phyloP scores from a whole-genome alignment of 148 eudicot genomes.

The Heliamphora exappendiculata region DNA sequence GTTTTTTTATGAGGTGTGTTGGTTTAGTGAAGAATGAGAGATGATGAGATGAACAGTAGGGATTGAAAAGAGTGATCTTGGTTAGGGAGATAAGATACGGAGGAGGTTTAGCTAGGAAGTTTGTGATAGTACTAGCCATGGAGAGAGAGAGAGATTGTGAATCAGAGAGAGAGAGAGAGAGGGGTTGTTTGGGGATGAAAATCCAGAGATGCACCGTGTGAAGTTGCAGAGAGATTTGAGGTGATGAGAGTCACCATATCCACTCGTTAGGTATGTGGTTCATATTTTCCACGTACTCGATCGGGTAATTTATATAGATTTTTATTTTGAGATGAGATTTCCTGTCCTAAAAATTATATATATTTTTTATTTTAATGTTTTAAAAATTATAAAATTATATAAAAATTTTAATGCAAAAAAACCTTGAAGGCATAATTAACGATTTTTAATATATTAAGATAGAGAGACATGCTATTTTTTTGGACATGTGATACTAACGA shows the following conservation, averaged over 20 bases:
- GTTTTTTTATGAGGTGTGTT: background rate
- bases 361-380: too few relatives aligned
- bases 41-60: conserved; percentile 2
- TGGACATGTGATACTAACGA: too few relatives aligned
- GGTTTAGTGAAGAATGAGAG: conserved; percentile 5
- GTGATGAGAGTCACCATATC: conserved; percentile 16
- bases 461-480: too few relatives aligned
- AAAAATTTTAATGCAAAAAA: too few relatives aligned
- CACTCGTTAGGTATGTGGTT: conserved; percentile 23
- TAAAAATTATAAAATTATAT: too few relatives aligned
- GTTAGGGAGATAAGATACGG: conserved; percentile 16
- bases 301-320: background rate
- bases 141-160: background rate
- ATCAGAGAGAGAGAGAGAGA: background rate
- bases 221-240: background rate
- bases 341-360: too few relatives aligned
- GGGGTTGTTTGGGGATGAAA: background rate
- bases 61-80: conserved; percentile 14
- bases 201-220: background rate
- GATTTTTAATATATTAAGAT: too few relatives aligned
- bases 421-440: too few relatives aligned
- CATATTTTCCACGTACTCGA: background rate
- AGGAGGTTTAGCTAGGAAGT: conserved; percentile 34
- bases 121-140: conserved; percentile 40
- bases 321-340: too few relatives aligned